Percentiles rank a stretch among this genome's conserved stretches.
These are phyloP conservation scores for Chondrostereum purpureum DNA, from an alignment of 1,284 basidiomycete species.

Conservation along the genomic window DNA sequence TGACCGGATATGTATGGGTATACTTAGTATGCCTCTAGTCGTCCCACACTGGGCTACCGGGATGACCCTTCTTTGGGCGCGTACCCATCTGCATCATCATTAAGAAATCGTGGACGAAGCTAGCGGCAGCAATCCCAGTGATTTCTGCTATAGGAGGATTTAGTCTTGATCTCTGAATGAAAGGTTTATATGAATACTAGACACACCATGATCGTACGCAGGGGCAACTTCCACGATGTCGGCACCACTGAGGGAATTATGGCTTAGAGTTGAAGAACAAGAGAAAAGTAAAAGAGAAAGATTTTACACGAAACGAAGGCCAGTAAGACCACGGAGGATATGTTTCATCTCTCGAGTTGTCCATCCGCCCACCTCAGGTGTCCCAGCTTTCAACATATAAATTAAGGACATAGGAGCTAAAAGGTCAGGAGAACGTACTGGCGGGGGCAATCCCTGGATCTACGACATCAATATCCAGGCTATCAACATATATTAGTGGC, in stretches of 20 bases:
- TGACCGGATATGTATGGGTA: too few relatives aligned
- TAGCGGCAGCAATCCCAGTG: slow-evolving; percentile 55
- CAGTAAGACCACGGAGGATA: slow-evolving; percentile 46
- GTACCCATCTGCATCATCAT: slow-evolving; percentile 39
- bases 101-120: slow-evolving; percentile 56
- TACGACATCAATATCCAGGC: slow-evolving; percentile 17
- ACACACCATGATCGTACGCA: slow-evolving; percentile 20
- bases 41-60: too few relatives aligned
- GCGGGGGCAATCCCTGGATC: slow-evolving; percentile 4
- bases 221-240: slow-evolving; percentile 52
- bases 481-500: neutral
- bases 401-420: neutral
- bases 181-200: neutral
- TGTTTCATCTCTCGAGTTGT: slow-evolving; percentile 51
- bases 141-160: slow-evolving; percentile 43
- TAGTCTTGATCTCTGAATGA: too few relatives aligned
- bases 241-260: slow-evolving; percentile 26
- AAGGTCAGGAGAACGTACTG: neutral
- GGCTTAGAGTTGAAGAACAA: neutral
- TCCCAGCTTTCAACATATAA: slow-evolving; percentile 24
- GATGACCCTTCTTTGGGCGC: slow-evolving; percentile 20
- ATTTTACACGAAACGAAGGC: slow-evolving; percentile 40
- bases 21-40: too few relatives aligned
- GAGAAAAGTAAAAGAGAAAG: neutral
- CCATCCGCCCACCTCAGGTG: slow-evolving; percentile 54